phyloP scores from a whole-genome alignment of 345 rosid genomes.

The Microthlaspi erraticum region DNA sequence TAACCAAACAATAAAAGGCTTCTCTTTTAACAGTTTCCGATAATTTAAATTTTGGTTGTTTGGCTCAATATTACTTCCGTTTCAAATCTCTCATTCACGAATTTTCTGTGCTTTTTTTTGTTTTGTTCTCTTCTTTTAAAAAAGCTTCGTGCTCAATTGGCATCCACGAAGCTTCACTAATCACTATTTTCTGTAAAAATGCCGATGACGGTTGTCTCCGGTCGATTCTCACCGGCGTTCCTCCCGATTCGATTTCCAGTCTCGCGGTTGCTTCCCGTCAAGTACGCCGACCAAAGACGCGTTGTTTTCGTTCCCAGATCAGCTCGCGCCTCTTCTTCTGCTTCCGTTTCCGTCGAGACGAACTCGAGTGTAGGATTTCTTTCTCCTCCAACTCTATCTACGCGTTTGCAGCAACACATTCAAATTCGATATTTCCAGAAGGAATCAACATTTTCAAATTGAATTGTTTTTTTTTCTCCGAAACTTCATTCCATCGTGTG shows the following conservation, averaged over 20 bases:
- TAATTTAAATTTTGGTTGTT: not conserved
- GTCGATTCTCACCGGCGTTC: slow-evolving; percentile 37
- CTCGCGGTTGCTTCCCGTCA: slow-evolving; percentile 32
- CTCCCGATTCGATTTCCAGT: slow-evolving; percentile 22
- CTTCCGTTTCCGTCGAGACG: slow-evolving; percentile 54
- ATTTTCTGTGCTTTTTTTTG: slow-evolving; percentile 9
- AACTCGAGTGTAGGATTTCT: slow-evolving; percentile 48
- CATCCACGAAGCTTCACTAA: slow-evolving; percentile 39
- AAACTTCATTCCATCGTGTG: not conserved
- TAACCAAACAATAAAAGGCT: not conserved
- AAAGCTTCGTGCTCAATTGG: slow-evolving; percentile 33
- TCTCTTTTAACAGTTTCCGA: not conserved
- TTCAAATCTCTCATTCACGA: slow-evolving; percentile 8
- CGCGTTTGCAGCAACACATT: not conserved
- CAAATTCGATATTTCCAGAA: not conserved
- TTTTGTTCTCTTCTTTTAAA: not conserved
- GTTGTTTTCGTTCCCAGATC: slow-evolving; percentile 31
- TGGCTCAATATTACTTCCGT: too few relatives aligned
- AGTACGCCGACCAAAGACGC: slow-evolving; percentile 7
- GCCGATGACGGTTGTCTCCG: slow-evolving; percentile 37
- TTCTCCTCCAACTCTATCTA: not conserved
- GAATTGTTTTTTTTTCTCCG: not conserved
- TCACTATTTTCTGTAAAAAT: too few relatives aligned
- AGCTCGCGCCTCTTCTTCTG: slow-evolving; percentile 56
- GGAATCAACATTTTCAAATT: not conserved